phyloP scores from a whole-genome alignment of 2,329 filamentous ascomycete species.

The Endoconidiophora laricicola region DNA sequence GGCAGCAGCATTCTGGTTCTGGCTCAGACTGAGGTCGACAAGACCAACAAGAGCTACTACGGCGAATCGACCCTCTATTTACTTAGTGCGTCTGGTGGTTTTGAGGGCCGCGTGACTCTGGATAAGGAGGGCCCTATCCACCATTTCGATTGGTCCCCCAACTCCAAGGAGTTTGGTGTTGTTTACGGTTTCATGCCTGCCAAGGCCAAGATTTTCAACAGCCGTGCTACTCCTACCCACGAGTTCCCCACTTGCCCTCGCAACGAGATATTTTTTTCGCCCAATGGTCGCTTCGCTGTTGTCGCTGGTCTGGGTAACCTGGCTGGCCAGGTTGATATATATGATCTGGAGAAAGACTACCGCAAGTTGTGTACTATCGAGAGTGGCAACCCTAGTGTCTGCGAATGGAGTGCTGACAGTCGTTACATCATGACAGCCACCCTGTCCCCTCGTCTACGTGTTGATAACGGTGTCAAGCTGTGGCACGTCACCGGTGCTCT shows the following conservation, averaged over 20 bases:
- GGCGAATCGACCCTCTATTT: slow-evolving; percentile 96
- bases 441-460: slow-evolving; percentile 81
- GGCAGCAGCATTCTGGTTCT: slow-evolving; percentile 87
- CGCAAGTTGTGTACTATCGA: slow-evolving; percentile 86
- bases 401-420: slow-evolving; percentile 93
- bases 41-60: slow-evolving; percentile 98
- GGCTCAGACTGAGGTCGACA: slow-evolving; percentile 94
- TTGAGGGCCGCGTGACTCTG: slow-evolving; percentile 79
- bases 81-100: slow-evolving; percentile 75
- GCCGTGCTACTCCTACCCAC: slow-evolving; percentile 65
- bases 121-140: slow-evolving; percentile 98
- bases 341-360: slow-evolving; percentile 82
- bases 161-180: slow-evolving; percentile 93
- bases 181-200: slow-evolving; percentile 99
- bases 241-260: slow-evolving; percentile 74
- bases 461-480: slow-evolving; percentile 90
- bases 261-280: slow-evolving; percentile 91
- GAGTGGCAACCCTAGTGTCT: slow-evolving; percentile 87
- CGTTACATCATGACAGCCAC: slow-evolving; percentile 95
- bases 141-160: slow-evolving; percentile 96
- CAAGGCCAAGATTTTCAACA: slow-evolving; percentile 96
- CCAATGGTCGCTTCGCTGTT: slow-evolving; percentile 79
- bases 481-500: slow-evolving; percentile 81
- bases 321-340: slow-evolving; percentile 93
- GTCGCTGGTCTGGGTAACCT: slow-evolving; percentile 96